phyloP scores from a whole-genome alignment of 192 early-diverging fungal genomes.

The Umbelopsis ramanniana region DNA sequence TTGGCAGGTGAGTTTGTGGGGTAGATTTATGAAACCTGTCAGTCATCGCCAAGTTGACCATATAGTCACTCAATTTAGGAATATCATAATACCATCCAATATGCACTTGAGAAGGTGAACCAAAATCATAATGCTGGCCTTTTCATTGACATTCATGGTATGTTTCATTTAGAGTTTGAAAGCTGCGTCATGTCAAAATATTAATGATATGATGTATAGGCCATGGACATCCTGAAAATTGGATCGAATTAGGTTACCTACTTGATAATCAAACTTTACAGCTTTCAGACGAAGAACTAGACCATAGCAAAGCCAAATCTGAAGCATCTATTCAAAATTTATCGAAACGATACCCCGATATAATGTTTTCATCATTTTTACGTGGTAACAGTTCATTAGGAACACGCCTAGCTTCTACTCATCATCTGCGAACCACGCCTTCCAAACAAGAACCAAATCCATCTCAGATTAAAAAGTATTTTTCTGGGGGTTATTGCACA shows the following conservation, averaged over 20 bases:
- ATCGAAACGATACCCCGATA: neutral
- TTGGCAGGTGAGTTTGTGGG: neutral
- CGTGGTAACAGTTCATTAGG: neutral
- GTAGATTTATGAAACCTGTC: neutral
- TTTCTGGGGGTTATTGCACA: constrained; percentile 7
- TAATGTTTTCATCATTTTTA: constrained; percentile 8
- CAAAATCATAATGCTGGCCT: neutral
- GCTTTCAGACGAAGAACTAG: neutral
- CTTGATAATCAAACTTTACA: constrained; percentile 7
- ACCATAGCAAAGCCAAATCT: neutral
- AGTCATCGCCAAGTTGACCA: neutral
- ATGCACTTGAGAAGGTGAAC: neutral
- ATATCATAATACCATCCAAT: neutral
- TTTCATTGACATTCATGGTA: constrained; percentile 12
- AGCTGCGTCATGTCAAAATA: neutral
- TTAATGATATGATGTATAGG: neutral
- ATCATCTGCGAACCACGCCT: neutral
- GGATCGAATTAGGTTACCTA: constrained; percentile 10
- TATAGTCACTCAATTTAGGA: neutral
- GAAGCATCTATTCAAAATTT: neutral
- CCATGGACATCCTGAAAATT: constrained; percentile 20
- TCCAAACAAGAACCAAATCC: neutral
- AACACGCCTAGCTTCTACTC: neutral
- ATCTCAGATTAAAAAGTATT: neutral
- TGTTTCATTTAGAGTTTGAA: neutral